Evolutionary conservation across 2,329 filamentous ascomycete genomes (phyloP), one percentile per base, ranked within the genome.

Genomic region (Pleurostoma richardsiae): DNA sequence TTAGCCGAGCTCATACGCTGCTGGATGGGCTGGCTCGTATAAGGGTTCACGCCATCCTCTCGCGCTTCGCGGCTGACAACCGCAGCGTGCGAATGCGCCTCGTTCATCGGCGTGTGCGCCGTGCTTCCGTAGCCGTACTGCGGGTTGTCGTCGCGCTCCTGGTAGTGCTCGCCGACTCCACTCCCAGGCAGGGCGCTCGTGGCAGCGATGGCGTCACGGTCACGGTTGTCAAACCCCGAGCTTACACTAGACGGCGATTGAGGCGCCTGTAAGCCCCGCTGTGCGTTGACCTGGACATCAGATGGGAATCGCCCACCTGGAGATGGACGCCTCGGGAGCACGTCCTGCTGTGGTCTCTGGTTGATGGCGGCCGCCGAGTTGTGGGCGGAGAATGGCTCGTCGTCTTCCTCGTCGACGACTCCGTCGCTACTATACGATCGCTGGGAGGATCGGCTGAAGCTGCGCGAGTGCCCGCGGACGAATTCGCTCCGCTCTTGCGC

Each of bases 271-370:
- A 90, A 83, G 76, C 87, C 85, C 73, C 88, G 84, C 64, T 82
- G 71, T 52, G 77, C 73, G 67, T 90, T 87, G 66, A 95, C 80
- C 73, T 90, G 83, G 59, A 97, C 75, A 75, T 96, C 91, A 71
- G 88, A 95, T 71, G 92, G 92, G 74, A 99, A 99, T 68, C 91
- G 84, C 76, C 92, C 92, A 84, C 91, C 92, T 83, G 90, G 85
- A 79, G 88, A 83, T 64, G 89, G 88, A 67, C 90, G 84, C 67
- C 79, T 79, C 58, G 79, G 73, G 56, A 69, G 64, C 45, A 65
- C 63, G 49, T 79, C 76, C 59, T 76, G 70, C 54, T 69, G 74
- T 51, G 71, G 70, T 56, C 67, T 71, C 50, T 70, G 71, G 53
- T 65, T 72, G 51, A 75, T 64, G 47, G 70, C 71, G 58, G 82